These are phyloP conservation scores for Lipomyces yamadae DNA, from an alignment of 805 yeast species.

Conservation along the genomic window DNA sequence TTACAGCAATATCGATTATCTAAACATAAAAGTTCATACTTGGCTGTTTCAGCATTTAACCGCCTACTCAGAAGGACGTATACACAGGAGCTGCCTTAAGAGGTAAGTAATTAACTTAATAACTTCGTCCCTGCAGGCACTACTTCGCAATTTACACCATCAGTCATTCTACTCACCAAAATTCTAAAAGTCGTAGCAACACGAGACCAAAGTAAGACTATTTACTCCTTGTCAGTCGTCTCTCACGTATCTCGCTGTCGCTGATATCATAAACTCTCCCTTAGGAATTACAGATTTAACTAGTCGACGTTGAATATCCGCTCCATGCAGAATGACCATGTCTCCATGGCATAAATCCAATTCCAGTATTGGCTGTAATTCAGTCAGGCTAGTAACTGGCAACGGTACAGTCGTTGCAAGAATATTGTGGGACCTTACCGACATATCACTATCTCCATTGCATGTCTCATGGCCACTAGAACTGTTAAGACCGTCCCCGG, in stretches of 20 bases:
- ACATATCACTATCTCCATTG: not conserved
- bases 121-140: too few relatives aligned
- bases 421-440: not conserved
- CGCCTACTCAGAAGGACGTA: too few relatives aligned
- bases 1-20: too few relatives aligned
- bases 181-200: too few relatives aligned
- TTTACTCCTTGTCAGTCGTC: not conserved
- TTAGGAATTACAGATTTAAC: not conserved
- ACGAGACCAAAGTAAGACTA: not conserved
- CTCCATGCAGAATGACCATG: conserved; percentile 10
- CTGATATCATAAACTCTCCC: conserved; percentile 10
- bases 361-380: conserved; percentile 1
- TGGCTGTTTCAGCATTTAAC: too few relatives aligned
- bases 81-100: too few relatives aligned
- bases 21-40: too few relatives aligned
- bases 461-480: not conserved
- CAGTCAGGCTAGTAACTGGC: not conserved
- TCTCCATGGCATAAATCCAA: conserved; percentile 14
- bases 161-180: too few relatives aligned
- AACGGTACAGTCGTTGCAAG: not conserved
- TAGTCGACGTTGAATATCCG: not conserved
- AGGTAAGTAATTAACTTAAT: too few relatives aligned
- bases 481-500: not conserved
- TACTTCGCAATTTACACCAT: too few relatives aligned
- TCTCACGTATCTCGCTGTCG: conserved; percentile 11